These are phyloP conservation scores for Syncephalastrum racemosum DNA, from an alignment of 371 early-diverging fungal species.

Conservation along the genomic window DNA sequence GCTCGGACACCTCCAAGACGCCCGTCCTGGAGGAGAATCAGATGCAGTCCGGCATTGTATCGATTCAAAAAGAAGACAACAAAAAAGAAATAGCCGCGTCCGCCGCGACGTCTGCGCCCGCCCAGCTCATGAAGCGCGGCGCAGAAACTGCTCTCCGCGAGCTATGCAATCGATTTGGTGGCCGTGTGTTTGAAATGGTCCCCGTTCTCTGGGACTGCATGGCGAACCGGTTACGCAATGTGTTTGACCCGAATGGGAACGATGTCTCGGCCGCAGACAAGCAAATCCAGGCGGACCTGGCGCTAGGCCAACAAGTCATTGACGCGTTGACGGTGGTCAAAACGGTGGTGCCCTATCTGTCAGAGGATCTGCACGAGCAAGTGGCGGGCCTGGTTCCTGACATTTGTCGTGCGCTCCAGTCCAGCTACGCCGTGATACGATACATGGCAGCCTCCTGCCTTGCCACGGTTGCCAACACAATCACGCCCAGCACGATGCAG, in stretches of 20 bases:
- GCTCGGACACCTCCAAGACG: conserved; percentile 76
- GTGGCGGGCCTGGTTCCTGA: conserved; percentile 64
- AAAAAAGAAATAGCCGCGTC: conserved; percentile 43
- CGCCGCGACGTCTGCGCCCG: conserved; percentile 25
- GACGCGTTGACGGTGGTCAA: conserved; percentile 77
- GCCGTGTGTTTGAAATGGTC: conserved; percentile 62
- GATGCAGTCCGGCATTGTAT: conserved; percentile 62
- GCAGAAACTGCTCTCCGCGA: conserved; percentile 72
- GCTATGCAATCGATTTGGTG: conserved; percentile 74
- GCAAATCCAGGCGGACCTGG: conserved; percentile 22
- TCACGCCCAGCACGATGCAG: conserved; percentile 76
- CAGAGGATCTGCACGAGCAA: conserved; percentile 39
- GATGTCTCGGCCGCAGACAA: conserved; percentile 33
- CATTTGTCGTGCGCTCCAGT: conserved; percentile 64
- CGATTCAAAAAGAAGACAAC: conserved; percentile 48
- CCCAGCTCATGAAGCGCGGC: conserved; percentile 77
- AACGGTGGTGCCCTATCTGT: conserved; percentile 67
- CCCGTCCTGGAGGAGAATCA: conserved; percentile 66
- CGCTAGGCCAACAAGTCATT: conserved; percentile 69
- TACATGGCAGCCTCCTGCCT: conserved; percentile 80
- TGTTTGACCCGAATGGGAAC: conserved; percentile 19
- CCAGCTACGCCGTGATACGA: conserved; percentile 77
- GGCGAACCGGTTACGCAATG: conserved; percentile 43
- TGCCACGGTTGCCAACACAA: conserved; percentile 68
- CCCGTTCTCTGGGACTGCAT: conserved; percentile 85